phyloP scores from a whole-genome alignment of 805 yeast species.

The Ogataea wickerhamii region DNA sequence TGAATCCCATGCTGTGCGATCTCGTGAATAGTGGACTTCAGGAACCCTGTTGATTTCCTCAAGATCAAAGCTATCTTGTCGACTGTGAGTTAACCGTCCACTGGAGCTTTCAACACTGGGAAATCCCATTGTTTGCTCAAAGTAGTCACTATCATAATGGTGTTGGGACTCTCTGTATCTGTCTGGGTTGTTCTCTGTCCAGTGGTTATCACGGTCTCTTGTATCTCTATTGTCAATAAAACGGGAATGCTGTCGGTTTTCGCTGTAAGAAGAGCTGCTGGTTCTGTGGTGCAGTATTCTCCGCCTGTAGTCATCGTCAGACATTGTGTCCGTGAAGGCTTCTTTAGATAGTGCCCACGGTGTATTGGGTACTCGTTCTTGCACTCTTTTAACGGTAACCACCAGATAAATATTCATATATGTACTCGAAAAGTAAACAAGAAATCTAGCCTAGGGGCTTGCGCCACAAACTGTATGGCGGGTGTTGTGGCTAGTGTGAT shows the following conservation, averaged over 20 bases:
- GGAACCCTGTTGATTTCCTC: conserved; percentile 6
- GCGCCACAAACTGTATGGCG: no score
- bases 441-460: no score
- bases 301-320: neutral
- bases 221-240: neutral
- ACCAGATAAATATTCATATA: no score
- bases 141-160: conserved; percentile 1
- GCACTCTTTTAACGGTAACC: no score
- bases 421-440: no score
- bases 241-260: neutral
- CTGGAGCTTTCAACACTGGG: conserved; percentile 2
- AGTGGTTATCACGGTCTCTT: neutral
- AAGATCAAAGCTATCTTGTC: neutral
- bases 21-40: conserved; percentile 8
- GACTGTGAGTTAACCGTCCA: neutral
- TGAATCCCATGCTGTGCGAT: conserved; percentile 5
- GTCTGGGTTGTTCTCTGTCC: neutral
- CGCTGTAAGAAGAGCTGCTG: neutral
- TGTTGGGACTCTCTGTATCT: neutral
- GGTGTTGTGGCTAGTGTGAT: no score
- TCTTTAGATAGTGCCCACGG: no score
- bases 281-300: neutral
- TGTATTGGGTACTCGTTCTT: no score
- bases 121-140: conserved; percentile 14
- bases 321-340: no score